Percentiles rank a stretch among this genome's conserved stretches.
These are phyloP conservation scores for Blepharisma japonicum DNA, from an alignment of 73 alveolate genomes.

Conservation along the genomic window DNA sequence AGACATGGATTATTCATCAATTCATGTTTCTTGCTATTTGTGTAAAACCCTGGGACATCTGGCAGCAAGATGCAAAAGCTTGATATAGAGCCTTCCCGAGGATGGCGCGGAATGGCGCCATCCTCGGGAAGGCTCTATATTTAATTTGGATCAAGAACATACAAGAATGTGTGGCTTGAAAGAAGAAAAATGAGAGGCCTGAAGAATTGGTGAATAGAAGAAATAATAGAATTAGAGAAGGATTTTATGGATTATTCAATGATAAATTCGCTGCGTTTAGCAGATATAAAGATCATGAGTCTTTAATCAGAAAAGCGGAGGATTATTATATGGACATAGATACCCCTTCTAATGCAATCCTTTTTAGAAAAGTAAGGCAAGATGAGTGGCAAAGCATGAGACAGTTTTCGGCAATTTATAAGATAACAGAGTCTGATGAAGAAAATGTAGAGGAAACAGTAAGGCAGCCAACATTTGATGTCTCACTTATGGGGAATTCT, in stretches of 20 bases:
- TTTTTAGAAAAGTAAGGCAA: too few relatives aligned
- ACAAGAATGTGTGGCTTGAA: background rate
- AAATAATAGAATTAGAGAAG: too few relatives aligned
- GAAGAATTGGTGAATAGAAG: too few relatives aligned
- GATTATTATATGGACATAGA: too few relatives aligned
- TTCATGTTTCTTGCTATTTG: conserved; percentile 46
- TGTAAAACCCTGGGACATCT: conserved; percentile 53
- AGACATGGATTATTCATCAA: conserved; percentile 35
- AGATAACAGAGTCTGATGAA: conserved; percentile 19
- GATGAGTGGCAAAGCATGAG: background rate
- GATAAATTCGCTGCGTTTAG: too few relatives aligned
- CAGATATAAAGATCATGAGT: too few relatives aligned
- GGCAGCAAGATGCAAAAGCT: conserved; percentile 38
- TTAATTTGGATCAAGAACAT: background rate
- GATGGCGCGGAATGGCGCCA: background rate
- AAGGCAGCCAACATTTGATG: conserved; percentile 1
- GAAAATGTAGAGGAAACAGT: conserved; percentile 7
- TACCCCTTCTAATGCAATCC: too few relatives aligned
- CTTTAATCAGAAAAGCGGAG: too few relatives aligned
- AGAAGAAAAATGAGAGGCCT: background rate
- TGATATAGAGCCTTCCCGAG: conserved; percentile 1
- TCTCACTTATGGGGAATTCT: background rate
- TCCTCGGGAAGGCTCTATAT: too few relatives aligned
- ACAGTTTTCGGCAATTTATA: background rate
- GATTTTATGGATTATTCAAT: too few relatives aligned